phyloP scores from a whole-genome alignment of 2,329 filamentous ascomycete species.

The Hypoxylon sp. region DNA sequence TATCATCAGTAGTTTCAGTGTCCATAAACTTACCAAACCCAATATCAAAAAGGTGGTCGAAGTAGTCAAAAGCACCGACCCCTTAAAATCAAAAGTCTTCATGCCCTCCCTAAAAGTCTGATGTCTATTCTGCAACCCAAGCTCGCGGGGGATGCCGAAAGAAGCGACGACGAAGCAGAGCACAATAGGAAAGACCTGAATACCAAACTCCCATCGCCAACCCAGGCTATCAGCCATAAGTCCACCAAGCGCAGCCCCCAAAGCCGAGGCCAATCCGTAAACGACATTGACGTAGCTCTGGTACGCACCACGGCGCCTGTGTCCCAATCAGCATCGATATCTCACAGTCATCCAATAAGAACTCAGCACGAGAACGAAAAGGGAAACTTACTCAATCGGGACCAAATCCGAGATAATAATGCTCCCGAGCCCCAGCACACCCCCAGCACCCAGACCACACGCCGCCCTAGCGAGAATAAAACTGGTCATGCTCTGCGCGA shows the following conservation, averaged over 20 bases:
- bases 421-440: constrained; percentile 71
- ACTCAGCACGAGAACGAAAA: neutral
- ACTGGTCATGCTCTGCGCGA: constrained; percentile 71
- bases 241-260: constrained; percentile 75
- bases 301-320: constrained; percentile 67
- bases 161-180: constrained; percentile 56
- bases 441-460: constrained; percentile 78
- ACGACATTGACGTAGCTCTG: constrained; percentile 75
- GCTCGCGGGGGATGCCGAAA: constrained; percentile 59
- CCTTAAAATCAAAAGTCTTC: constrained; percentile 64
- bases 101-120: constrained; percentile 59
- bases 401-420: constrained; percentile 80
- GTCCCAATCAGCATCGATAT: constrained; percentile 3
- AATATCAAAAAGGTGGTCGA: constrained; percentile 67
- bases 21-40: constrained; percentile 62
- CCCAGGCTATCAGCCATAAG: constrained; percentile 74
- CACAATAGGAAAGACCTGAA: constrained; percentile 64
- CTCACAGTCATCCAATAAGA: no score
- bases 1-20: neutral
- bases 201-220: constrained; percentile 77
- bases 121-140: constrained; percentile 59
- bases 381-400: constrained; percentile 67
- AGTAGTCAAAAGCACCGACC: constrained; percentile 61
- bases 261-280: constrained; percentile 65
- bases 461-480: constrained; percentile 76